Evolutionary conservation across 2,329 filamentous ascomycete genomes (phyloP).

Genomic region (Colletotrichum chlorophyti): DNA sequence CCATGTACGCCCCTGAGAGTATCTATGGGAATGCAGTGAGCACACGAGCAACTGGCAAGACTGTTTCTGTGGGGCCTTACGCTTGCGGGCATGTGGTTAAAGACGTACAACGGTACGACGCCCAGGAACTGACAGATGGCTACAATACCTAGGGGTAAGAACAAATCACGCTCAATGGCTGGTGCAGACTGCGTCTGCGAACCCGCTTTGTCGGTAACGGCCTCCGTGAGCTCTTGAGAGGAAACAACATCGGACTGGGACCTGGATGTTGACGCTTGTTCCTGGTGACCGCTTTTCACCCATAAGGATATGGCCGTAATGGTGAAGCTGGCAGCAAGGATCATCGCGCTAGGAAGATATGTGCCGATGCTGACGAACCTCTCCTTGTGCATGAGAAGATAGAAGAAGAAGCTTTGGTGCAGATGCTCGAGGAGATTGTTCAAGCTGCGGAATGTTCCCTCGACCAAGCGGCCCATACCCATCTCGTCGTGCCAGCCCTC

Average conservation of each 20-base stretch:
- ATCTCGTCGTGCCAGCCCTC: conserved; percentile 98
- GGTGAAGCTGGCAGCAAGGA: conserved; percentile 91
- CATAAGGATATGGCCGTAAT: conserved; percentile 96
- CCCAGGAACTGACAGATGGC: conserved; percentile 77
- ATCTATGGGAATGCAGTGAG: not conserved
- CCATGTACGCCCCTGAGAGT: conserved; percentile 53
- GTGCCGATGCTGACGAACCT: conserved; percentile 98
- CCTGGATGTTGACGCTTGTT: conserved; percentile 8
- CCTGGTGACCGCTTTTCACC: conserved; percentile 78
- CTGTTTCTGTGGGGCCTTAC: conserved; percentile 53
- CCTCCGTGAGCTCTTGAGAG: not conserved
- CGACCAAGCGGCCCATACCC: conserved; percentile 87
- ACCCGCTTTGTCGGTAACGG: not conserved
- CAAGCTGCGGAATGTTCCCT: conserved; percentile 89
- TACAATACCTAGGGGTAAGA: conserved; percentile 77
- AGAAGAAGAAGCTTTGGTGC: conserved; percentile 99
- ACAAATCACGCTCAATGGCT: conserved; percentile 68
- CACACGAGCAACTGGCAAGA: no score
- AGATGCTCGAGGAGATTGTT: conserved; percentile 97
- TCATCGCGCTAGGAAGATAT: conserved; percentile 96
- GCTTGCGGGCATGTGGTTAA: conserved; percentile 74
- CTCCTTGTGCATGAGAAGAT: conserved; percentile 88
- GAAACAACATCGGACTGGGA: not conserved
- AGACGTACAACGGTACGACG: conserved; percentile 82
- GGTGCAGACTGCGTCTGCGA: not conserved